These are phyloP conservation scores for Phialophora tarda DNA, from an alignment of 2,329 filamentous ascomycete genomes.

Conservation along the genomic window DNA sequence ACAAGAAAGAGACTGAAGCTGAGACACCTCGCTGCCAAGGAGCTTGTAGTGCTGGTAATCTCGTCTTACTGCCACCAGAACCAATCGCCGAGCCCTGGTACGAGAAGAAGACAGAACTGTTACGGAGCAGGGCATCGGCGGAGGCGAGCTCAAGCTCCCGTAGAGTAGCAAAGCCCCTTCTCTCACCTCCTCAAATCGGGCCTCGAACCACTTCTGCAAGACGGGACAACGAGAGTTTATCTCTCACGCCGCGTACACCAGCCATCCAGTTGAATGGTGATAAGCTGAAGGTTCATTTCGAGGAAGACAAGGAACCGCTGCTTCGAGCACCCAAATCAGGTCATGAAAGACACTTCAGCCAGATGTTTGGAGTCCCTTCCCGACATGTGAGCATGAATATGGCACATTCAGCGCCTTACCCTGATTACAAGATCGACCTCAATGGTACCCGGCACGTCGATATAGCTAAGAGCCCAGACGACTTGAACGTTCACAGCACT, in stretches of 20 bases:
- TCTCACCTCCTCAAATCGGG: slow-evolving; percentile 14
- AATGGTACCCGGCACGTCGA: slow-evolving; percentile 36
- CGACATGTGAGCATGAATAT: slow-evolving; percentile 30
- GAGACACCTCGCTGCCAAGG: slow-evolving; percentile 6
- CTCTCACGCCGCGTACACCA: background rate
- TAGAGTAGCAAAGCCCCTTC: background rate
- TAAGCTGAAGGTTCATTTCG: slow-evolving; percentile 15
- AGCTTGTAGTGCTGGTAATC: slow-evolving; percentile 11
- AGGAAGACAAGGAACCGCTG: slow-evolving; percentile 24
- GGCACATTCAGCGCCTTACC: slow-evolving; percentile 17
- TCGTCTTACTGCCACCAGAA: slow-evolving; percentile 10
- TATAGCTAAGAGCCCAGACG: slow-evolving; percentile 42
- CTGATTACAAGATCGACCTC: slow-evolving; percentile 32
- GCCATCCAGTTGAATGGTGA: slow-evolving; percentile 18
- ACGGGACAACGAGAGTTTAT: background rate
- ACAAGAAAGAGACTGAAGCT: background rate
- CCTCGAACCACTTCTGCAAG: slow-evolving; percentile 19
- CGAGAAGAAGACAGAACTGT: slow-evolving; percentile 8
- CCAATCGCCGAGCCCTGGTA: slow-evolving; percentile 17
- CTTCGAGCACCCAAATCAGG: slow-evolving; percentile 18
- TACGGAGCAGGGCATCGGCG: background rate
- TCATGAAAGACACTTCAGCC: slow-evolving; percentile 36
- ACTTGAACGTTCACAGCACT: slow-evolving; percentile 46
- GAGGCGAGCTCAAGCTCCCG: background rate
- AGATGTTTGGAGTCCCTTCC: slow-evolving; percentile 35